Conservation (phyloP, 2,329 filamentous ascomycete species). For the Sphaerulina vaccinii region DNA sequence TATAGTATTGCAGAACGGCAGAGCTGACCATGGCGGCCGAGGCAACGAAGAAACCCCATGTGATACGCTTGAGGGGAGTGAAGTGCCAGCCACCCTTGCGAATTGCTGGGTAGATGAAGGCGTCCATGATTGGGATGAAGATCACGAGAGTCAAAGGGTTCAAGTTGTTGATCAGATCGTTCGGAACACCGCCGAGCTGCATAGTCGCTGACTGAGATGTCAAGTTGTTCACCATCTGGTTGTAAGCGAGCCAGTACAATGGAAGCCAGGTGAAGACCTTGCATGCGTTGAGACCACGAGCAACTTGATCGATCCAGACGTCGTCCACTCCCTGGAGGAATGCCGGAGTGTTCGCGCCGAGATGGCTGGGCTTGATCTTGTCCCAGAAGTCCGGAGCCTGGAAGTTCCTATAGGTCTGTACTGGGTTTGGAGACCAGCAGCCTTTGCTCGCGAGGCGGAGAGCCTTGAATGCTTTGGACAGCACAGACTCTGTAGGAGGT, state of each 20-base stretch:
- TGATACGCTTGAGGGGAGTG: slow-evolving; percentile 54
- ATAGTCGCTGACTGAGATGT: slow-evolving; percentile 46
- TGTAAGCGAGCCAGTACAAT: slow-evolving; percentile 62
- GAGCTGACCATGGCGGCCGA: slow-evolving; percentile 55
- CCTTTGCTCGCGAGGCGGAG: slow-evolving; percentile 60
- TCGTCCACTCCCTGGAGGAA: slow-evolving; percentile 81
- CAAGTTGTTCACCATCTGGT: slow-evolving; percentile 50
- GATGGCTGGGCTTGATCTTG: slow-evolving; percentile 63
- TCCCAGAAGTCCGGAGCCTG: slow-evolving; percentile 61
- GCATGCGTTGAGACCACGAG: slow-evolving; percentile 65
- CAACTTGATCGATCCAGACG: slow-evolving; percentile 74
- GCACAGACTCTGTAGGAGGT: slow-evolving; percentile 67
- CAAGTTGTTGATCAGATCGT: slow-evolving; percentile 46
- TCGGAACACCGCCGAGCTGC: slow-evolving; percentile 48
- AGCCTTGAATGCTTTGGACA: slow-evolving; percentile 65
- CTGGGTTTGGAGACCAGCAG: slow-evolving; percentile 59
- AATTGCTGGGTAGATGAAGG: slow-evolving; percentile 47
- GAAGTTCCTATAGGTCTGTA: slow-evolving; percentile 59
- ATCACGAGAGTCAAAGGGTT: slow-evolving; percentile 39
- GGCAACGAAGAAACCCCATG: slow-evolving; percentile 54
- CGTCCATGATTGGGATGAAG: slow-evolving; percentile 48
- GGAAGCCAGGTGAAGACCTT: slow-evolving; percentile 61
- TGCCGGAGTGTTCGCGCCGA: slow-evolving; percentile 56
- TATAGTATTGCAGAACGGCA: slow-evolving; percentile 55
- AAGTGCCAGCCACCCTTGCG: slow-evolving; percentile 44